Percentiles rank a stretch among this genome's conserved stretches.
These are phyloP conservation scores for Lathyrus oleraceus DNA, from an alignment of 306 rosid species.

Conservation along the genomic window DNA sequence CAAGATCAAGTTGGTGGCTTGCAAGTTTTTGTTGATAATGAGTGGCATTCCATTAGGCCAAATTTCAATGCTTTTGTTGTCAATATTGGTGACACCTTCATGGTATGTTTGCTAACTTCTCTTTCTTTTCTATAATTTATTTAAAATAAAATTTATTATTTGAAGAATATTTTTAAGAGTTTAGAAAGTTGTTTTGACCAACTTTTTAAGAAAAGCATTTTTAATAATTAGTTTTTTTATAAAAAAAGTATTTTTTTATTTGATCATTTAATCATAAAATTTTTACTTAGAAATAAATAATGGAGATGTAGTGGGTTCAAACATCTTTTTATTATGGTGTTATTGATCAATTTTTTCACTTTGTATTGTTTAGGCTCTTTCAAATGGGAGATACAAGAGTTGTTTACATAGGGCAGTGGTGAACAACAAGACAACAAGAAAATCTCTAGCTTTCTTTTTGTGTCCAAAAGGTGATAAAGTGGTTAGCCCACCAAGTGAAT, in stretches of 20 bases:
- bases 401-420: slow-evolving; percentile 98
- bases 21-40: slow-evolving; percentile 78
- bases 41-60: slow-evolving; percentile 80
- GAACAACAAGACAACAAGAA: slow-evolving; percentile 69
- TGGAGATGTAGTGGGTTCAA: too few species aligned
- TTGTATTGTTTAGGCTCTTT: slow-evolving; percentile 59
- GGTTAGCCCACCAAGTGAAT: slow-evolving; percentile 72
- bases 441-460: slow-evolving; percentile 91
- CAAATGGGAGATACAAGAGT: slow-evolving; percentile 93
- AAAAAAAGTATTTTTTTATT: too few species aligned
- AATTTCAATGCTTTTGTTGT: slow-evolving; percentile 85
- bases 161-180: too few species aligned
- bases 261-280: too few species aligned
- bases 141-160: too few species aligned
- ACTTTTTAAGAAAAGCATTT: too few species aligned
- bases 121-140: background rate
- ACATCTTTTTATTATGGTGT: slow-evolving; percentile 1
- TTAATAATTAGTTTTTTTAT: too few species aligned
- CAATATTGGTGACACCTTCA: slow-evolving; percentile 98
- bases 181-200: too few species aligned
- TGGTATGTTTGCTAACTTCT: slow-evolving; percentile 46
- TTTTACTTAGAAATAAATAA: too few species aligned
- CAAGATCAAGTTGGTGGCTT: slow-evolving; percentile 91
- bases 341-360: background rate
- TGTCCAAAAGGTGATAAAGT: slow-evolving; percentile 82